Evolutionary conservation across 768 basidiomycete species (phyloP), one percentile per base, ranked within the genome.

Genomic region (Kwoniella newhampshirensis): DNA sequence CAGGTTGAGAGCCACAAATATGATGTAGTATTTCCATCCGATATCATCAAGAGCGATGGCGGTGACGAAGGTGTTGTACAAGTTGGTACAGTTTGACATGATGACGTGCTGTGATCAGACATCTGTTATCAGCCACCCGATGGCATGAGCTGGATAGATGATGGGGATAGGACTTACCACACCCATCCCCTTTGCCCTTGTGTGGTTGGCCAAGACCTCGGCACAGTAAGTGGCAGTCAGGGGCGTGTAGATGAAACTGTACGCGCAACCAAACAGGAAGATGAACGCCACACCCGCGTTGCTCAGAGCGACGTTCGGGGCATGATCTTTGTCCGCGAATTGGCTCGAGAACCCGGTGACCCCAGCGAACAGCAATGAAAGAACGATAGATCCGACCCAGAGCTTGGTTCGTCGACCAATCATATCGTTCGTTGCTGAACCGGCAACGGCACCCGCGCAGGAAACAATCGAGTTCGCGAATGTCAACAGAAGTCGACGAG

Each of bases 151-250:
- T n/a, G 28, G 32, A n/a, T 27, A 5, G 5, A 30, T 9, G 25
- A 28, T 11, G 46, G 28, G 32, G 23, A 45, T 15, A 48, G 26
- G 45, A 25, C 65, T 80, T 59, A 76, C 83, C 77, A 83, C 65
- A 7, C 82, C 82, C 81, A 85, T 83, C 51, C 84, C 84, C 68
- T 85, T 85, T 3, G 84, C 83, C 42, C 84, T 80, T 26, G 82
- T 81, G 42, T 82, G 83, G 52, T 81, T 82, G 45, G 80, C 77
- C 23, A 85, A 73, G 63, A 80, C 81, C 60, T 85, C 84, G 11
- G 81, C 80, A 4, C 82, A 81, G 60, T 83, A 84, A 1, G 82
- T 67, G 0, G 81, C 82, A 70, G 84, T 84, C 25, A 86, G 78
- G 5, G 83, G 83, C 2, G 83, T 83, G 66, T 84, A 85, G 20